Base-by-base conservation (phyloP, 345 rosid genomes). In the Salix arbutifolia region DNA sequence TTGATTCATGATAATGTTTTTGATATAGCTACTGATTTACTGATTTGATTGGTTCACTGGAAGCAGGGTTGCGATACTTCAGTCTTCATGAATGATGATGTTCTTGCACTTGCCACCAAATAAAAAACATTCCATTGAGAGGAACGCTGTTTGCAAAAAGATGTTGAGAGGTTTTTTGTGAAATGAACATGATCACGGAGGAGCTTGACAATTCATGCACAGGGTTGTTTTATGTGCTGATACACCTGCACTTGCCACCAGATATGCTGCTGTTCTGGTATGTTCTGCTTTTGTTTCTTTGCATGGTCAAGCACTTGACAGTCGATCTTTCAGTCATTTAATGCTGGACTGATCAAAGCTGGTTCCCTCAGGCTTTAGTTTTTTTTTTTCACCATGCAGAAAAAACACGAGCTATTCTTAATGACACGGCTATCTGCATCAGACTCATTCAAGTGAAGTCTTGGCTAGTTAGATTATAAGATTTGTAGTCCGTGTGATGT, bases 61-160 rank as follows among this genome's bases (percentile, higher is more conserved):
- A 25, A 38, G 44, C 79, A 87, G 90, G 90, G 90, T 14, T 85
- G 87, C 40, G 86, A 87, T 74, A 87, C 88, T 78, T 85, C 88
- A 1, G 65, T 87, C 2, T 74, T 87, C 42, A 70, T 87, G 73
- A 79, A 83, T 30, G 83, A 84, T 42, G 79, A 40, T 40, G 44
- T 10, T 40, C 44, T 40, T 40, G 75, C 75, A 48, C 69, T 62
- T 88, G 86, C 46, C 44, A 40, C 44, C 44, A 2, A 69, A 84
- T 72, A 50, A 28, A 38, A 87, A 67, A 67, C 74, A 53, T 75
- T 23, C 70, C 38, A 75, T 67, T 8, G 86, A 87, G 75, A 80
- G 60, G 82, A 77, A 79, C 4, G 79, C 80, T 16, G 35, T 75
- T 28, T 82, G 80, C 69, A 81, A 81, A 44, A 62, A 21, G 78